Percentiles rank a stretch among this genome's conserved stretches.
phyloP scores from a whole-genome alignment of 176 grass and related monocot species.

The Bromus sterilis region DNA sequence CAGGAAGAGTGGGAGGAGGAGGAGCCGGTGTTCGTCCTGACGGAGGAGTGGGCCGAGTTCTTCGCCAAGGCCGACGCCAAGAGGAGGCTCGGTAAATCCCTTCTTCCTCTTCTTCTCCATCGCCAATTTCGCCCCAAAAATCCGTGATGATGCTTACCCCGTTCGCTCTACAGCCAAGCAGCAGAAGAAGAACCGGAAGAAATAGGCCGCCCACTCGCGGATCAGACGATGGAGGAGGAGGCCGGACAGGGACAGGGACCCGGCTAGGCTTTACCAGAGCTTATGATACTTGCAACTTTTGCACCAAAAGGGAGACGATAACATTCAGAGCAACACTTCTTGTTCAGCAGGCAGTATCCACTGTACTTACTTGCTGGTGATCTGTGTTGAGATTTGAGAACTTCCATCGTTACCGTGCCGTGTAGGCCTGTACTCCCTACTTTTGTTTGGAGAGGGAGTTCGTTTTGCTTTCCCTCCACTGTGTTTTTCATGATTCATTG shows the following conservation, averaged over 20 bases:
- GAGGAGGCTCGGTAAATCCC: conserved; percentile 39
- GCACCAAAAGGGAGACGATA: neutral
- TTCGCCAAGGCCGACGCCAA: conserved; percentile 70
- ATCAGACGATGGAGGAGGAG: neutral
- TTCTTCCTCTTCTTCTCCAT: neutral
- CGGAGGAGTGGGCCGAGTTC: conserved; percentile 60
- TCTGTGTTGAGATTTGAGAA: neutral
- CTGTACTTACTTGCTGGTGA: too few species aligned
- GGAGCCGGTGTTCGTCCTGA: conserved; percentile 49
- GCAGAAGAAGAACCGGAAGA: conserved; percentile 32
- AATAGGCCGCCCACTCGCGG: neutral
- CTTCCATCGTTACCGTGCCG: too few species aligned
- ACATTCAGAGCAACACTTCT: too few species aligned
- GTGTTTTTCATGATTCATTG: too few species aligned
- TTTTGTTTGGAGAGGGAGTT: neutral
- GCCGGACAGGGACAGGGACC: neutral
- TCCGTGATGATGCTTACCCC: neutral
- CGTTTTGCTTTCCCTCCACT: too few species aligned
- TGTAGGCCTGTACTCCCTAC: too few species aligned
- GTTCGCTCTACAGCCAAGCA: conserved; percentile 18
- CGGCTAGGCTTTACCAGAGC: neutral
- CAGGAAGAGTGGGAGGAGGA: neutral
- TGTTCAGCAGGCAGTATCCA: too few species aligned
- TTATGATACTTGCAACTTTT: too few species aligned
- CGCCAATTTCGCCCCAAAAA: neutral